Percentiles rank a stretch among this genome's conserved stretches.
Evolutionary conservation across 2,329 filamentous ascomycete species (phyloP).

Genomic region (Macrophomina tecta): DNA sequence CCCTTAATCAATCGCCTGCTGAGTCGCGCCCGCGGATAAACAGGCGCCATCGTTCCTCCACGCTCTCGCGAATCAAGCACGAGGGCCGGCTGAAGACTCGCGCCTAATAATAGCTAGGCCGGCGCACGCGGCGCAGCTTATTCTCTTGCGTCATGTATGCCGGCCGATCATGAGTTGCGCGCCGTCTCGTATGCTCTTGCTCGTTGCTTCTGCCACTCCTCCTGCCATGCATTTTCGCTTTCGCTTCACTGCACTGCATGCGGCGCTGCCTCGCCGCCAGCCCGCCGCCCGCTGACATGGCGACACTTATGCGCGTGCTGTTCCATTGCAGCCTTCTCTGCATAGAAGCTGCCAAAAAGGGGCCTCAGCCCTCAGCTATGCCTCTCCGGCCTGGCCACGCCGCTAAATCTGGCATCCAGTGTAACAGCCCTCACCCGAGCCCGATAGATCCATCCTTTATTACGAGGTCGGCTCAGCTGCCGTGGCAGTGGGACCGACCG

Average conservation of each 20-base stretch:
- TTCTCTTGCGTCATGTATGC: conserved; percentile 17
- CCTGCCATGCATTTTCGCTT: background rate
- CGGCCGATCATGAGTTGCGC: background rate
- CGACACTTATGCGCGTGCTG: conserved; percentile 2
- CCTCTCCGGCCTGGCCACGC: background rate
- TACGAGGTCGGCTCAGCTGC: conserved; percentile 8
- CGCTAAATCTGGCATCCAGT: conserved; percentile 16
- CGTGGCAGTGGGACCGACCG: conserved; percentile 6
- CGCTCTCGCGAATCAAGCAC: conserved; percentile 4
- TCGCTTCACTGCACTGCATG: background rate
- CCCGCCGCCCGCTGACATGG: conserved; percentile 13
- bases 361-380: conserved; percentile 6
- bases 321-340: conserved; percentile 25
- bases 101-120: conserved; percentile 15
- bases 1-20: conserved; percentile 14
- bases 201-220: conserved; percentile 11
- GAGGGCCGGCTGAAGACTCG: conserved; percentile 9
- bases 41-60: background rate
- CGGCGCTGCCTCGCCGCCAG: conserved; percentile 1
- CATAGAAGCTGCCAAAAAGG: conserved; percentile 9
- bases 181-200: background rate
- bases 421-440: conserved; percentile 17
- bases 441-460: background rate
- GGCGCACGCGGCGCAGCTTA: background rate
- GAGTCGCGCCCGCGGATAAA: conserved; percentile 21